A percentile compares a stretch with the other conserved stretches of the same genome.
Evolutionary conservation across 2,329 filamentous ascomycete genomes (phyloP).

Genomic region (Saccharata proteae): DNA sequence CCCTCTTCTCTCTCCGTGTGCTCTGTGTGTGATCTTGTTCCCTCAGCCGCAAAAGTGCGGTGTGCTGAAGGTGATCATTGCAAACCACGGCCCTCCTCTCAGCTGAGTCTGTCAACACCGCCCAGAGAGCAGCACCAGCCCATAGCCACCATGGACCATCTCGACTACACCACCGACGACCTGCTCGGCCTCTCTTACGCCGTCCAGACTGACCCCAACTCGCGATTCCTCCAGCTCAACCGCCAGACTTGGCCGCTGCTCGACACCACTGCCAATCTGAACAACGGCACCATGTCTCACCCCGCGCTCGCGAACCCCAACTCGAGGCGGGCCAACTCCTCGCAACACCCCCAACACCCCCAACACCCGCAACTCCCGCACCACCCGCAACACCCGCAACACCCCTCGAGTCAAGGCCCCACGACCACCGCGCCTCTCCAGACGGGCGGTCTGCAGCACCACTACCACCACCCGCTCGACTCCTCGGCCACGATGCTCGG

Average conservation of each 20-base stretch:
- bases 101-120: slow-evolving; percentile 6
- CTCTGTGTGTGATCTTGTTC: too few species aligned
- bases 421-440: slow-evolving; percentile 22
- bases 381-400: slow-evolving; percentile 13
- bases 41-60: slow-evolving; percentile 9
- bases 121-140: too few species aligned
- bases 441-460: slow-evolving; percentile 16
- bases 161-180: slow-evolving; percentile 9
- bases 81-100: slow-evolving; percentile 8
- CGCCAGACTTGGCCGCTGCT: slow-evolving; percentile 26
- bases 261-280: slow-evolving; percentile 16
- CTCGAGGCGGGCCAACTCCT: slow-evolving; percentile 18
- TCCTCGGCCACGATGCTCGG: slow-evolving; percentile 21
- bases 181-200: slow-evolving; percentile 6
- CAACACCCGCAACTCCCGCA: too few species aligned
- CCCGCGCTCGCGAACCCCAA: slow-evolving; percentile 9
- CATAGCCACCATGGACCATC: slow-evolving; percentile 8
- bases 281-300: slow-evolving; percentile 21
- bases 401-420: slow-evolving; percentile 14
- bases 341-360: too few species aligned
- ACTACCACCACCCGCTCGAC: slow-evolving; percentile 19
- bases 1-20: too few species aligned
- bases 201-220: slow-evolving; percentile 6
- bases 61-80: slow-evolving; percentile 10
- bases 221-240: slow-evolving; percentile 15